These are phyloP conservation scores for Pythium phragmitis DNA, from an alignment of 352 stramenopile species.

Conservation along the genomic window DNA sequence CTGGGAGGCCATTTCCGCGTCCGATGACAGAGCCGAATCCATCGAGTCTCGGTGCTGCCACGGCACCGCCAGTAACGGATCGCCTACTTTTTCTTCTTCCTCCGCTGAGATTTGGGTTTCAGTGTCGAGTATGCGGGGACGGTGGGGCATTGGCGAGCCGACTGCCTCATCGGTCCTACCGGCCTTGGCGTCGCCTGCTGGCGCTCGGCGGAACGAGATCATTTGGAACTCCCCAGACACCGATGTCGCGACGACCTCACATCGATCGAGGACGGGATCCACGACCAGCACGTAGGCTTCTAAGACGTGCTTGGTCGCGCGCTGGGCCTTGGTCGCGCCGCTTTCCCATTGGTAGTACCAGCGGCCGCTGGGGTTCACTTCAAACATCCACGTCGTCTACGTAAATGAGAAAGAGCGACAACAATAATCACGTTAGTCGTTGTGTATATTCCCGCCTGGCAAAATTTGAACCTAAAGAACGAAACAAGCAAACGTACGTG, in stretches of 20 bases:
- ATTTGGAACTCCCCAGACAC: conserved; percentile 7
- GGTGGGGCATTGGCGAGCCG: neutral
- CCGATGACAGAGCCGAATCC: neutral
- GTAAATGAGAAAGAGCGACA: neutral
- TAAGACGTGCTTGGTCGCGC: conserved; percentile 52
- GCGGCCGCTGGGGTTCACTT: conserved; percentile 46
- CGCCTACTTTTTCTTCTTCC: too few species aligned
- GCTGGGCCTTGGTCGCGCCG: conserved; percentile 51
- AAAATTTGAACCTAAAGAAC: too few species aligned
- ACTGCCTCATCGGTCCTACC: neutral
- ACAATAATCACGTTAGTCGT: too few species aligned
- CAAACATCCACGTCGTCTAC: conserved; percentile 28
- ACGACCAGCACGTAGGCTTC: conserved; percentile 14
- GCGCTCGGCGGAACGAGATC: conserved; percentile 17
- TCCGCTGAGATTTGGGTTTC: neutral
- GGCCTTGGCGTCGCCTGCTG: neutral
- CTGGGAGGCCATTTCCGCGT: neutral
- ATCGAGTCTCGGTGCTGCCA: neutral
- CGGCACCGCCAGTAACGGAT: too few species aligned
- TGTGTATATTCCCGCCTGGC: too few species aligned
- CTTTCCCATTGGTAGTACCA: conserved; percentile 79
- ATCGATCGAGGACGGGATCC: neutral
- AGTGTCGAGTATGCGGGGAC: neutral
- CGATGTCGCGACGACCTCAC: neutral
- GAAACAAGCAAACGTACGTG: conserved; percentile 2